phyloP scores from a whole-genome alignment of 2,329 filamentous ascomycete genomes.

The Macroventuria anomochaeta region DNA sequence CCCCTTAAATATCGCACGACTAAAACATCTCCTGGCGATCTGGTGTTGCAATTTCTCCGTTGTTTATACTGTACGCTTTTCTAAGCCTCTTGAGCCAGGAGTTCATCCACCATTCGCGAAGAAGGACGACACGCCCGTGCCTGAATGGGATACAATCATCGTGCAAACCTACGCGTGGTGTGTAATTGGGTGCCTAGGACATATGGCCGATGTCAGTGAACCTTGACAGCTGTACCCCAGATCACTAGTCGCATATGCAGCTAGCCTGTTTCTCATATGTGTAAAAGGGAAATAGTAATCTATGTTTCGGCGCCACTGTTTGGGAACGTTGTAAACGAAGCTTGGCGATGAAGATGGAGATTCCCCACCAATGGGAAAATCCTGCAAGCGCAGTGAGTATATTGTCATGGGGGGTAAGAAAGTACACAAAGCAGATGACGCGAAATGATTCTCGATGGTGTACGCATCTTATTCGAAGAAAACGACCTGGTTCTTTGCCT shows the following conservation, averaged over 20 bases:
- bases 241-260: conserved; percentile 8
- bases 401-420: conserved; percentile 2
- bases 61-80: conserved; percentile 14
- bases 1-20: conserved; percentile 29
- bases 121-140: conserved; percentile 8
- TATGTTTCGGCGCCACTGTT: conserved; percentile 24
- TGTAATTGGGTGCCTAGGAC: conserved; percentile 13
- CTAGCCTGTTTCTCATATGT: conserved; percentile 9
- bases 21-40: conserved; percentile 13
- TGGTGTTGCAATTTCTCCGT: conserved; percentile 22
- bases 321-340: conserved; percentile 17
- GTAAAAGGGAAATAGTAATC: conserved; percentile 21
- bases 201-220: conserved; percentile 7
- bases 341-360: conserved; percentile 25
- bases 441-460: neutral
- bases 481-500: neutral
- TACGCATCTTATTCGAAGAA: neutral
- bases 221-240: conserved; percentile 15
- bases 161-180: conserved; percentile 4
- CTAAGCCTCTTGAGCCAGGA: neutral
- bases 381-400: conserved; percentile 1
- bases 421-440: neutral
- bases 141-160: conserved; percentile 2
- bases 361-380: conserved; percentile 36
- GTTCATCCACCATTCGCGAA: conserved; percentile 34